A percentile compares a stretch with the other conserved stretches of the same genome.
phyloP scores from a whole-genome alignment of 225 moss, liverwort and hornwort species.

The Sphagnum tenellum region DNA sequence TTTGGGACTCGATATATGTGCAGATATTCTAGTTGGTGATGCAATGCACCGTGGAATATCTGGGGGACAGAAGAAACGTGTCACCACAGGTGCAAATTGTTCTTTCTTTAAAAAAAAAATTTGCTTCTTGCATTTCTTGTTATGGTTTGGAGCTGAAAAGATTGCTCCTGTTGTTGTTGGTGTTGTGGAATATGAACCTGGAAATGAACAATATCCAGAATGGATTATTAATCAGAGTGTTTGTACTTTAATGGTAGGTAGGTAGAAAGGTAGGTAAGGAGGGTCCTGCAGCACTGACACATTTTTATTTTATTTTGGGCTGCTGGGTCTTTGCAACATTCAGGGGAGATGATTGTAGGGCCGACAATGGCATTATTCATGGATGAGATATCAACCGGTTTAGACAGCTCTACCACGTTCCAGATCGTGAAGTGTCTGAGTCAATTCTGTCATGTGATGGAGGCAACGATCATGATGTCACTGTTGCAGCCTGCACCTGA shows the following conservation, averaged over 20 bases:
- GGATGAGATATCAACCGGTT: conserved; percentile 89
- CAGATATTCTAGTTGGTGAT: conserved; percentile 26
- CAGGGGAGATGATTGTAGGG: conserved; percentile 94
- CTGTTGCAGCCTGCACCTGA: conserved; percentile 88
- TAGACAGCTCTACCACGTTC: conserved; percentile 86
- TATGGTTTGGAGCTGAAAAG: no score
- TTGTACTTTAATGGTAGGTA: no score
- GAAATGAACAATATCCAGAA: no score
- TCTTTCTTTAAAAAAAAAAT: no score
- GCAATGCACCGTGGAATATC: conserved; percentile 29
- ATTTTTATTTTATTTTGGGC: no score
- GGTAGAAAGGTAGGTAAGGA: no score
- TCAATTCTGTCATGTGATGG: conserved; percentile 69
- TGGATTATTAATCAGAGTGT: no score
- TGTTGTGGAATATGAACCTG: no score
- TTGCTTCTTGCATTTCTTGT: no score
- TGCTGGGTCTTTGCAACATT: no score
- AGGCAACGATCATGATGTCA: conserved; percentile 64
- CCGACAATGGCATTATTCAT: conserved; percentile 79
- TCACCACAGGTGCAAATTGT: conserved; percentile 13
- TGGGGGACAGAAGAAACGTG: conserved; percentile 33
- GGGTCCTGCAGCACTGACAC: no score
- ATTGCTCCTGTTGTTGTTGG: no score
- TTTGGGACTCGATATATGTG: conserved; percentile 18
- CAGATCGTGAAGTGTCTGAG: conserved; percentile 74